A percentile compares a stretch with the other conserved stretches of the same genome.
Conservation (phyloP, 768 basidiomycete genomes). For the Termitomyces eurrhizus region DNA sequence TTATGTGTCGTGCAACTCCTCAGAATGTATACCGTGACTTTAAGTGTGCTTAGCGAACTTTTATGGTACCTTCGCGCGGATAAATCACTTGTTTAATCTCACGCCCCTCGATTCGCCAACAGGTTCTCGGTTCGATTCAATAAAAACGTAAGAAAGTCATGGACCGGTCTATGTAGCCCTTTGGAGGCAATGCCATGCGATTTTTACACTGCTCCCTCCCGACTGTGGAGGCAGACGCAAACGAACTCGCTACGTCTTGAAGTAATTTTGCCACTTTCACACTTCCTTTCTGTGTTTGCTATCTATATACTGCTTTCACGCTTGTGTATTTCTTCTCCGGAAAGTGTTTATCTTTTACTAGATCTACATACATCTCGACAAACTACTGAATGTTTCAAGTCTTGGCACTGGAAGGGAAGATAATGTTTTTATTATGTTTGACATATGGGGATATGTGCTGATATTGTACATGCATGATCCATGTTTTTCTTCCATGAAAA, state of each 20-base stretch:
- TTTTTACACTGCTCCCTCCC: not conserved
- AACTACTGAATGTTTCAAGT: conserved; percentile 29
- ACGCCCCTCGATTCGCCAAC: conserved; percentile 8
- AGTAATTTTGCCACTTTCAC: not conserved
- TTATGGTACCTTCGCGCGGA: not conserved
- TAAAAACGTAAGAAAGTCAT: conserved; percentile 8
- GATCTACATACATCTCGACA: conserved; percentile 51
- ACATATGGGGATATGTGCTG: no score
- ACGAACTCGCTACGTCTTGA: conserved; percentile 6
- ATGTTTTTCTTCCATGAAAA: not conserved
- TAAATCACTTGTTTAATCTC: conserved; percentile 19
- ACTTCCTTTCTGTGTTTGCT: conserved; percentile 19
- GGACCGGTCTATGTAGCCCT: not conserved
- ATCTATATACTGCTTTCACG: conserved; percentile 35
- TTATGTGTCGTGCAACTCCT: not conserved
- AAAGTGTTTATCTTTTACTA: conserved; percentile 54
- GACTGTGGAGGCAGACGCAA: not conserved
- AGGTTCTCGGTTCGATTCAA: conserved; percentile 1
- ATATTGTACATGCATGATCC: not conserved
- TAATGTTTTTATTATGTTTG: conserved; percentile 20
- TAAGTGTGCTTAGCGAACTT: not conserved
- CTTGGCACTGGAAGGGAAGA: conserved; percentile 32
- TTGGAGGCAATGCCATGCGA: not conserved
- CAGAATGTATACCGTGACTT: not conserved
- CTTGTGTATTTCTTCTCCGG: conserved; percentile 56